Evolutionary conservation across 805 yeast genomes (phyloP).

Genomic region (Candida ortonii): DNA sequence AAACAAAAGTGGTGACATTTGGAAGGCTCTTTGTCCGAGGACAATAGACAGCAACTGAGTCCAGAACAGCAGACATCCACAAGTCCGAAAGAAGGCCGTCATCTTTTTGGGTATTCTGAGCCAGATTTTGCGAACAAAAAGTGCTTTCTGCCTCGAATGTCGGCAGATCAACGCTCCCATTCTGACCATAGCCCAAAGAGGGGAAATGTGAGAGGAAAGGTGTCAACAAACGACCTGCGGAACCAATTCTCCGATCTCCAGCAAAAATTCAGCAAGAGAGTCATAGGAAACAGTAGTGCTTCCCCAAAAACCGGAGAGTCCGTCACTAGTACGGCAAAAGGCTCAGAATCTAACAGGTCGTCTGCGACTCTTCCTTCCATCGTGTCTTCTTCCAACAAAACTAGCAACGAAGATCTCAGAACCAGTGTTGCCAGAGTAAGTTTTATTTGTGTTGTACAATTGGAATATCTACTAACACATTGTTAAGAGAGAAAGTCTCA

Average conservation of each 20-base stretch:
- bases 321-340: too few species aligned
- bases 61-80: too few species aligned
- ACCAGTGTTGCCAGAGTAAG: conserved; percentile 12
- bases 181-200: conserved; percentile 9
- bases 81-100: neutral
- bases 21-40: too few species aligned
- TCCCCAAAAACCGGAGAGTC: conserved; percentile 12
- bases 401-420: conserved; percentile 7
- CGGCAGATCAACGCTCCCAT: conserved; percentile 9
- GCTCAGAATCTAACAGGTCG: too few species aligned
- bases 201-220: conserved; percentile 11
- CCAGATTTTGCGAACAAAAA: conserved; percentile 4
- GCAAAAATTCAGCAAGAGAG: conserved; percentile 25
- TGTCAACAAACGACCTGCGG: conserved; percentile 35
- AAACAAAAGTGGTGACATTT: neutral
- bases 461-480: conserved; percentile 5
- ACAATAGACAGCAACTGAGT: neutral
- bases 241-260: conserved; percentile 44
- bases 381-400: too few species aligned
- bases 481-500: conserved; percentile 15
- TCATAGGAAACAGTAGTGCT: too few species aligned
- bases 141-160: too few species aligned
- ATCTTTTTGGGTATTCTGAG: conserved; percentile 8
- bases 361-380: too few species aligned
- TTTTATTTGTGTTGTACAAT: conserved; percentile 1